phyloP scores from a whole-genome alignment of 2,329 filamentous ascomycete genomes.

The Sclerotinia subarctica region DNA sequence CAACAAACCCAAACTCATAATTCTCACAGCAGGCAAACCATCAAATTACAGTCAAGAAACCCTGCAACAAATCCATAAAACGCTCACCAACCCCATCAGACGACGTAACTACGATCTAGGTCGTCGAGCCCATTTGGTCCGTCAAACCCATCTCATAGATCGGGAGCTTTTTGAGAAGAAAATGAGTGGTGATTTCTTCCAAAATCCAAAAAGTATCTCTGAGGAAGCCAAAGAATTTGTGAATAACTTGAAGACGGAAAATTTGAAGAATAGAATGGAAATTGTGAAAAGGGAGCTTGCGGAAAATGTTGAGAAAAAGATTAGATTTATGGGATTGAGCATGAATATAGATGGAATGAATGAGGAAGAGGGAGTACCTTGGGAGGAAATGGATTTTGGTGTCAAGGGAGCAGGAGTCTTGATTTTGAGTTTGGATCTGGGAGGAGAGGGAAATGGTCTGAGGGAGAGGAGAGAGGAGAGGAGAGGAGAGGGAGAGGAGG shows the following conservation, averaged over 20 bases:
- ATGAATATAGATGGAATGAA: not conserved
- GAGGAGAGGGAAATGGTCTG: not conserved
- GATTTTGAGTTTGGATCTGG: slow-evolving; percentile 1
- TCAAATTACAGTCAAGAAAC: not conserved
- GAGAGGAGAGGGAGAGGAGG: too few relatives aligned
- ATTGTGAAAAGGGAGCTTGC: not conserved
- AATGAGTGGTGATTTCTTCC: not conserved
- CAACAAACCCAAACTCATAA: not conserved
- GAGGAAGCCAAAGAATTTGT: not conserved
- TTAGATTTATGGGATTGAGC: not conserved
- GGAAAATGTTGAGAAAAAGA: not conserved
- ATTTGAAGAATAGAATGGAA: not conserved
- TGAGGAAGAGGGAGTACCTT: not conserved
- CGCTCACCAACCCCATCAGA: not conserved
- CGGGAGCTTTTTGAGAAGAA: not conserved
- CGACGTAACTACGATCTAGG: not conserved
- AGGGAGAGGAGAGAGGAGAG: not conserved
- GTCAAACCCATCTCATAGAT: not conserved
- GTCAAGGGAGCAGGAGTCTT: not conserved
- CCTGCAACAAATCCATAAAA: not conserved
- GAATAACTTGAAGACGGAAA: not conserved
- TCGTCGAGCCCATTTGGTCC: not conserved
- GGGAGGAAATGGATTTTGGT: not conserved
- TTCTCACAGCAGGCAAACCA: not conserved
- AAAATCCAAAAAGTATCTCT: not conserved